These are phyloP conservation scores for Saitozyma sp. DNA, from an alignment of 768 basidiomycete species.

Conservation along the genomic window DNA sequence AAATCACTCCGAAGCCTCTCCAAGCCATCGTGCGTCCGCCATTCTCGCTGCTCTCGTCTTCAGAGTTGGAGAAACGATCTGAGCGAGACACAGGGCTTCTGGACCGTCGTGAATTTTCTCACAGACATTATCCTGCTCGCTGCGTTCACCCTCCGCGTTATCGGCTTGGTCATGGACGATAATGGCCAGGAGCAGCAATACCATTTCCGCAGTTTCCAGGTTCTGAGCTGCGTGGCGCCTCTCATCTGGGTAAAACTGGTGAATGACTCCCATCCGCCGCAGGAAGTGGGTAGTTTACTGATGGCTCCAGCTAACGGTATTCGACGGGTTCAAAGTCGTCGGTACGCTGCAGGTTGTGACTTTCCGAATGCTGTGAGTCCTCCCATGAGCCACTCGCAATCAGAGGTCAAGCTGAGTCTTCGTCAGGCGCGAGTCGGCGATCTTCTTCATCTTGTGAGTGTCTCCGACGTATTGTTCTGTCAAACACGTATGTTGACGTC, in stretches of 20 bases:
- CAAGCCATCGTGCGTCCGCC: slow-evolving; percentile 58
- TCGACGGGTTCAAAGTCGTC: slow-evolving; percentile 55
- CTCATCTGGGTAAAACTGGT: slow-evolving; percentile 67
- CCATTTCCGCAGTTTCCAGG: slow-evolving; percentile 74
- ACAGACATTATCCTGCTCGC: slow-evolving; percentile 72
- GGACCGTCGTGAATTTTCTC: slow-evolving; percentile 60
- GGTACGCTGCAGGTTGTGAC: slow-evolving; percentile 94
- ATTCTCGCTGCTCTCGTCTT: slow-evolving; percentile 54
- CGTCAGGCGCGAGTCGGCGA: slow-evolving; percentile 70
- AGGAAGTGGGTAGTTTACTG: slow-evolving; percentile 1
- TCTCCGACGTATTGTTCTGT: background rate
- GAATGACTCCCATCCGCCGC: background rate
- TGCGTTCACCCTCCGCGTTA: slow-evolving; percentile 73
- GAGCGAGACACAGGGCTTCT: slow-evolving; percentile 29
- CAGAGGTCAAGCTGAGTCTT: slow-evolving; percentile 8
- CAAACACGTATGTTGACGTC: background rate
- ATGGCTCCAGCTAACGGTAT: slow-evolving; percentile 43
- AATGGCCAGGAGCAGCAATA: slow-evolving; percentile 52
- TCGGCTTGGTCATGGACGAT: slow-evolving; percentile 56
- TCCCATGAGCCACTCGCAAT: background rate
- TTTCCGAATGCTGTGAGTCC: slow-evolving; percentile 70
- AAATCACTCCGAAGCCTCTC: slow-evolving; percentile 62
- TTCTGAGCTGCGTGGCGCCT: slow-evolving; percentile 81
- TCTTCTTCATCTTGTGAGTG: slow-evolving; percentile 76
- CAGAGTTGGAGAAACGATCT: slow-evolving; percentile 60